Evolutionary conservation across 306 rosid genomes (phyloP).

Genomic region (Quercus engelmannii): DNA sequence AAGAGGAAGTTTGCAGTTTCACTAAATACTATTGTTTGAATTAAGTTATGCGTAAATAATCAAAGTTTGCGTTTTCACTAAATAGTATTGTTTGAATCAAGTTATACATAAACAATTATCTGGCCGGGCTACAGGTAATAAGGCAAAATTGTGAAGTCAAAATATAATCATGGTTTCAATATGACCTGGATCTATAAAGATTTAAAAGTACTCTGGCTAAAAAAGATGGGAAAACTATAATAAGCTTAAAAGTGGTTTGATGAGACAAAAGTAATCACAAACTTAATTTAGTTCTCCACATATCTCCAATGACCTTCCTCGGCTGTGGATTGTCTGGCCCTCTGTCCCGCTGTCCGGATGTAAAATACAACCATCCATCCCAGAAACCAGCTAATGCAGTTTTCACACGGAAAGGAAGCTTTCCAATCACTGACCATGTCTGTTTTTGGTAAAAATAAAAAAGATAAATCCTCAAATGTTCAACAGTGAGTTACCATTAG

Average conservation of each 20-base stretch:
- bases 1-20: no score
- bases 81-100: neutral
- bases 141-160: neutral
- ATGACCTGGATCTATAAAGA: neutral
- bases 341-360: conserved; percentile 90
- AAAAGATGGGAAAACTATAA: neutral
- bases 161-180: neutral
- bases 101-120: neutral
- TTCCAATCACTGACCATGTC: conserved; percentile 94
- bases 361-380: conserved; percentile 86
- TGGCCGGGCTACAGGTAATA: neutral
- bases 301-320: conserved; percentile 53
- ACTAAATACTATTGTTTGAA: no score
- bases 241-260: neutral
- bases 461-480: neutral
- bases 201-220: neutral
- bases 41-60: no score
- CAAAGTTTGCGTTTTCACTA: neutral
- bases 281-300: conserved; percentile 78
- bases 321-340: conserved; percentile 96
- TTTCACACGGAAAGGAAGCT: conserved; percentile 81
- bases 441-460: conserved; percentile 15
- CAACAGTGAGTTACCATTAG: neutral
- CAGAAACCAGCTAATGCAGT: conserved; percentile 77
- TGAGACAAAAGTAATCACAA: neutral